Evolutionary conservation across 345 rosid species (phyloP), one percentile per base, ranked within the genome.

Genomic region (Litchi chinensis): DNA sequence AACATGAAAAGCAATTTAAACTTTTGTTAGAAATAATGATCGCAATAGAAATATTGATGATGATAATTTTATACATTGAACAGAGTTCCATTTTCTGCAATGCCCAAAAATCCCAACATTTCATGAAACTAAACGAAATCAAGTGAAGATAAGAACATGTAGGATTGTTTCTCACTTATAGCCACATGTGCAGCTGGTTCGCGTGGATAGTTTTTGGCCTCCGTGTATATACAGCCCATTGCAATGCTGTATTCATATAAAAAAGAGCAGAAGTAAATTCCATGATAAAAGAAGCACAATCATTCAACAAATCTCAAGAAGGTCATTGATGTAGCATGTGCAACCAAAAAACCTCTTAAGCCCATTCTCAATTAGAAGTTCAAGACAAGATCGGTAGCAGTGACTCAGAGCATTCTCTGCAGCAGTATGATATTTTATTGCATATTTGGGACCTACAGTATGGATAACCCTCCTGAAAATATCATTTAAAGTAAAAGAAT

Each of bases 121-220:
- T 72, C 41, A 4, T 6, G 26, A 57, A 79, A 26, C 52, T 63
- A 21, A 48, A 60, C n/a, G 69, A 18, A 70, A 73, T 69, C 32
- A 70, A 77, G 54, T 63, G 28, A 80, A 75, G 59, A 59, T 46
- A 59, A 13, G 24, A 66, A 32, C 1, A 48, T 12, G 71, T 24
- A 79, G 72, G 78, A 70, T 41, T 73, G 70, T 69, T 82, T 78
- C 98, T 93, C 84, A 96, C 99, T 90, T 84, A 96, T 93, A 82
- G 99, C 95, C 44, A 96, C 98, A 84, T 96, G 99, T 22, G 98
- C 98, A 80, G 99, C 99, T 74, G 98, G 93, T 88, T 96, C 98
- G 50, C 99, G 93, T 70, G 99, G 99, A 86, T 96, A 96, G 80
- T 91, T 94, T 87, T 96, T 96, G 65, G 97, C 87, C 67, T 96